A percentile compares a stretch with the other conserved stretches of the same genome.
phyloP scores from a whole-genome alignment of 768 basidiomycete species.

The Auricularia cornea region DNA sequence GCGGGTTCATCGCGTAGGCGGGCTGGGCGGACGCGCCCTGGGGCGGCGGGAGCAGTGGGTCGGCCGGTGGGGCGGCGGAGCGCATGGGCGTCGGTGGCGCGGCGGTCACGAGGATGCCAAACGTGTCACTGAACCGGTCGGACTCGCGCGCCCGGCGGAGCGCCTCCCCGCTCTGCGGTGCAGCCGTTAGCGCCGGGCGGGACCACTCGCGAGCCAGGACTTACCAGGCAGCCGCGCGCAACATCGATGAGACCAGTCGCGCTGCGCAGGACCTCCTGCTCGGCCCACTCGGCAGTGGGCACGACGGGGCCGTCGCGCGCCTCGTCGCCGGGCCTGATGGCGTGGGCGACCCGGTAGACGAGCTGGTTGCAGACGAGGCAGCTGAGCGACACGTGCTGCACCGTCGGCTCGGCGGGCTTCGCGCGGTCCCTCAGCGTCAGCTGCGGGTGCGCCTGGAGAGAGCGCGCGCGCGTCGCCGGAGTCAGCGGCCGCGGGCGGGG shows the following conservation, averaged over 20 bases:
- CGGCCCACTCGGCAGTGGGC: constrained; percentile 69
- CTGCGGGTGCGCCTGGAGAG: constrained; percentile 51
- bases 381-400: constrained; percentile 53
- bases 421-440: constrained; percentile 57
- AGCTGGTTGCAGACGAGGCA: constrained; percentile 60
- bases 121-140: constrained; percentile 3
- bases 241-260: constrained; percentile 68
- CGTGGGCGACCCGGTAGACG: constrained; percentile 63
- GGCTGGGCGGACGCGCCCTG: background rate
- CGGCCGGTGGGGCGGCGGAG: background rate
- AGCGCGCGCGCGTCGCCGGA: too few species aligned
- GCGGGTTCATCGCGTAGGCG: constrained; percentile 1
- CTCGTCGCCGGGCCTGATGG: constrained; percentile 48
- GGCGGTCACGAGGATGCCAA: constrained; percentile 5
- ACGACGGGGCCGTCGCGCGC: constrained; percentile 55
- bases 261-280: constrained; percentile 62
- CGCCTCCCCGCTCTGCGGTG: background rate
- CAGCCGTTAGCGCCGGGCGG: background rate
- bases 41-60: background rate
- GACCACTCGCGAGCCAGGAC: constrained; percentile 22
- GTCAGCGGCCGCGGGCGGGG: too few species aligned
- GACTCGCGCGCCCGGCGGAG: background rate
- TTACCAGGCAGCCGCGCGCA: constrained; percentile 45
- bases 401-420: constrained; percentile 13
- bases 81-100: background rate